Evolutionary conservation across 1,284 basidiomycete species (phyloP).

Genomic region (Naganishia cerealis): DNA sequence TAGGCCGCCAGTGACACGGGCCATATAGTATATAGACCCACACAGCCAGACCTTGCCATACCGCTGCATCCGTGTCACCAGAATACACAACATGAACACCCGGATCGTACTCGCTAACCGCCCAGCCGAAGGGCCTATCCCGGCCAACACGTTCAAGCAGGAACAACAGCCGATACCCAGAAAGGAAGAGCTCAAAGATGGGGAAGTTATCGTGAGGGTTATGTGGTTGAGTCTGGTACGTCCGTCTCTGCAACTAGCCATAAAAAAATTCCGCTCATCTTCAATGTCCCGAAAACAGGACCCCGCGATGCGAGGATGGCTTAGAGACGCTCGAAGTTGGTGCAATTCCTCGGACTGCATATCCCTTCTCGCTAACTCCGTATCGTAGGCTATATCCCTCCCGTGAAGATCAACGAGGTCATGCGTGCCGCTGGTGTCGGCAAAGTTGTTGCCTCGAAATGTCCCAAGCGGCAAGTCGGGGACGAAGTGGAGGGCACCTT

Average conservation of each 20-base stretch:
- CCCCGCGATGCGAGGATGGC: slow-evolving; percentile 30
- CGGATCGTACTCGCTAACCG: slow-evolving; percentile 72
- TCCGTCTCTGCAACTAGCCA: not conserved
- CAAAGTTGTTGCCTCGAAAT: slow-evolving; percentile 64
- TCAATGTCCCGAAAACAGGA: slow-evolving; percentile 5
- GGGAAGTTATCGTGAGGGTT: slow-evolving; percentile 69
- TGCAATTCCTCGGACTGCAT: not conserved
- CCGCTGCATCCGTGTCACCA: not conserved
- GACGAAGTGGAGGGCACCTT: slow-evolving; percentile 54
- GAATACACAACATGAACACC: slow-evolving; percentile 53
- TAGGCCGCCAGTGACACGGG: too few species aligned
- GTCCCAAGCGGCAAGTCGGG: slow-evolving; percentile 60
- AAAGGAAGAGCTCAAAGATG: slow-evolving; percentile 57
- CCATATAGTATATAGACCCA: too few species aligned
- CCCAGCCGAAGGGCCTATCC: slow-evolving; percentile 64
- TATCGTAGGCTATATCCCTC: slow-evolving; percentile 51
- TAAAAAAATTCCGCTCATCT: not conserved
- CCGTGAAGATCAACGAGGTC: slow-evolving; percentile 75
- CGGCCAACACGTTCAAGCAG: slow-evolving; percentile 64
- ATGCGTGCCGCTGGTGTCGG: slow-evolving; percentile 74
- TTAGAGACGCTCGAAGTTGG: slow-evolving; percentile 30
- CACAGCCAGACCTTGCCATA: not conserved
- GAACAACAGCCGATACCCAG: slow-evolving; percentile 56
- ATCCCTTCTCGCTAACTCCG: not conserved
- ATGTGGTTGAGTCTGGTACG: slow-evolving; percentile 67